Conservation (phyloP, 2,329 filamentous ascomycete genomes). For the Hypomyces perniciosus region DNA sequence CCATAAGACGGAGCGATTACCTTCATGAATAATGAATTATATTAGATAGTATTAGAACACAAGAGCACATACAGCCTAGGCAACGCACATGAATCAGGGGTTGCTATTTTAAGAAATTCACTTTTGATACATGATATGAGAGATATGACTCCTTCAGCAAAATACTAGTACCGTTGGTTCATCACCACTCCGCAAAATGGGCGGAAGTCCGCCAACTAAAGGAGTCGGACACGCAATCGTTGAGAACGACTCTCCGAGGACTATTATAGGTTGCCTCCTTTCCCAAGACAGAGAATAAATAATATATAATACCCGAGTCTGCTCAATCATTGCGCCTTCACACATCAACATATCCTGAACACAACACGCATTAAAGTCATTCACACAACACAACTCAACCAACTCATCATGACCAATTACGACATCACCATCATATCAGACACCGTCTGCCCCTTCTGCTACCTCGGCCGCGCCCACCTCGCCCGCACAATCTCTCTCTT, state of each 20-base stretch:
- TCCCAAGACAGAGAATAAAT: neutral
- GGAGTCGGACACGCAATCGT: neutral
- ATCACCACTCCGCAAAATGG: neutral
- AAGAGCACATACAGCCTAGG: too few species aligned
- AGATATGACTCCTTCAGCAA: neutral
- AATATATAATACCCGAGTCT: neutral
- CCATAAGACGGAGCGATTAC: neutral
- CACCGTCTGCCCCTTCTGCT: constrained; percentile 74
- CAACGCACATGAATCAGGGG: too few species aligned
- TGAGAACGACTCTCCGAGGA: neutral
- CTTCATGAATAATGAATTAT: neutral
- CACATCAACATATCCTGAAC: neutral
- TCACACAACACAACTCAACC: neutral
- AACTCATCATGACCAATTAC: constrained; percentile 59
- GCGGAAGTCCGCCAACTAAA: constrained; percentile 12
- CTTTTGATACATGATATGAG: too few species aligned
- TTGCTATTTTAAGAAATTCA: too few species aligned
- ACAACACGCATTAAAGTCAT: too few species aligned
- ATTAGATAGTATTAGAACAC: neutral
- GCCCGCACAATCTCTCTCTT: constrained; percentile 64
- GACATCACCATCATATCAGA: constrained; percentile 75
- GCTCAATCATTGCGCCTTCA: neutral
- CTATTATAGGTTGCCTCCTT: neutral
- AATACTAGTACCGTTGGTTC: neutral
- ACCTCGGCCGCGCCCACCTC: constrained; percentile 71